Base-by-base conservation (phyloP, 2,329 filamentous ascomycete genomes). In the Seiridium cupressi region DNA sequence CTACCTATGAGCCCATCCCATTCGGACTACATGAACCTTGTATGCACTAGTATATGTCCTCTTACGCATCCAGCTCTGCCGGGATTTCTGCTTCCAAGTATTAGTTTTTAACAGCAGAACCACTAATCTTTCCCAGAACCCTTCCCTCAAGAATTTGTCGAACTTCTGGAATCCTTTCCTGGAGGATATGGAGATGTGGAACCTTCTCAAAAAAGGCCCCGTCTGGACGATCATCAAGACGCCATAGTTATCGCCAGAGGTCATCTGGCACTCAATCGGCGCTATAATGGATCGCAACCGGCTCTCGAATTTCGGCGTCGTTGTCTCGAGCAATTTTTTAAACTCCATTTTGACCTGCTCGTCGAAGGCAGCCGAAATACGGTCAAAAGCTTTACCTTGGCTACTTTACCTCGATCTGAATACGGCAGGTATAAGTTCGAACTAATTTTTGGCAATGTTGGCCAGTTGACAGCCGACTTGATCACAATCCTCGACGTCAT, bases 201-300 rank as follows among this genome's bases (percentile, higher is more conserved):
- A n/a, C 64, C 59, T 36, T 60, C 62, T 8, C 38, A 35, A 18
- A 72, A 72, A 54, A 68, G 69, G 13, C 47, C 58, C 36, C 64
- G 65, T 18, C 26, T 65, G 6, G 65, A 65, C 7, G 31, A 51
- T 9, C 13, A 54, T 8, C 32, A 48, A n/a, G 53, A 53, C 31
- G 8, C 44, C 32, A 31, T 59, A 8, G n/a, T 54, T 9, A 18
- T 61, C 5, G 57, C 57, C 2, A 49, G 36, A 34, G 38, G 53
- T 5, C 31, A 40, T 18, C 35, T 62, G 13, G 26, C 18, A 11
- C 9, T 62, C n/a, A 36, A 18, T 9, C 47, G 57, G 26, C 57
- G 57, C 31, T 53, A 38, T n/a, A 38, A 53, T 9, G 34, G 44
- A 4, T 3, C 18, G 10, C 2, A 44, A 38, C 55, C 44, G 7